Evolutionary conservation across 1,284 basidiomycete species (phyloP), one percentile per base, ranked within the genome.

Genomic region (Xanthoconium separans): DNA sequence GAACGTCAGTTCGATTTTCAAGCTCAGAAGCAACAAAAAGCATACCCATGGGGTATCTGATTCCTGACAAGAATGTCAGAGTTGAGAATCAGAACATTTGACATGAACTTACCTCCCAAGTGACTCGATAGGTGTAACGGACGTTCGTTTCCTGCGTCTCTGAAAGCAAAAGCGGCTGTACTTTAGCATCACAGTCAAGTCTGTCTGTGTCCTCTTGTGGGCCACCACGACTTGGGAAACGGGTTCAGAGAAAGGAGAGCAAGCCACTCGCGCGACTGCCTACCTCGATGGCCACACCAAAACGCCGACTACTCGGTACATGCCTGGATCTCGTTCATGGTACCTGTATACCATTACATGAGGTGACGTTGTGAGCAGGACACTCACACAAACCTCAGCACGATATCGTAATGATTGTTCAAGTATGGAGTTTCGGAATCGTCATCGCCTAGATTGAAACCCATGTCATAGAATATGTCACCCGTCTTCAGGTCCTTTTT

Each of bases 391-490:
- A 53, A 91, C 88, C 85, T 81, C 55, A 94, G 67, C 46, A 89
- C 83, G 57, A 95, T 85, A 63, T 93, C 89, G 65, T 93, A 96
- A 68, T 98, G 95, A 65, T 97, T 98, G 71, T 96, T 89, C 60
- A 96, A 72, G n/a, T 82, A 82, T 8, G 93, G 91, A 20, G 68
- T 69, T 44, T 83, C 80, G 47, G 71, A 71, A 44, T 76, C 77
- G 54, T 91, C 85, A 63, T 87, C 77, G 8, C 91, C 88, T 15
- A 92, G 77, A 62, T 90, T 89, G 73, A 91, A 92, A 55, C 82
- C 93, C 81, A 92, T 90, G 72, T 95, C 93, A 66, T 91, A 93
- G 73, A 96, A 97, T 20, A 88, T 70, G 51, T 96, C 93, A 18
- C 83, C 81, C 3, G 85, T 91, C 61, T 86, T 81, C 50, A 78